These are phyloP conservation scores for Kurtzmaniella quercitrusa DNA, from an alignment of 1,139 yeast genomes.

Conservation along the genomic window DNA sequence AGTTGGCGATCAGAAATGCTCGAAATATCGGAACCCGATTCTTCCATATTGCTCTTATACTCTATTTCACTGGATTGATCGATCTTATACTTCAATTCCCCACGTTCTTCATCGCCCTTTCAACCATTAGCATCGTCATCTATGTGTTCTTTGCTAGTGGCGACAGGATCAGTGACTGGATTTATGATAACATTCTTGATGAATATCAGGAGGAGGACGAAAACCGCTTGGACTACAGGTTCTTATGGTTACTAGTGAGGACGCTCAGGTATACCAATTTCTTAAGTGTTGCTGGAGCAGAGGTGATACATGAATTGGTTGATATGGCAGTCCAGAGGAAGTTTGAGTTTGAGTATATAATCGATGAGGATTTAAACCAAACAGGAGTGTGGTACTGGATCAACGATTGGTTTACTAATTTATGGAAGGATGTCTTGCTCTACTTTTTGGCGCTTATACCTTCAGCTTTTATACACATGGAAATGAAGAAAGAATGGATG, in stretches of 20 bases:
- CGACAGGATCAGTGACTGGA: slow-evolving; percentile 11
- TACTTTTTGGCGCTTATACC: slow-evolving; percentile 19
- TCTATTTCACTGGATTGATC: slow-evolving; percentile 12
- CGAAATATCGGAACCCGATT: background rate
- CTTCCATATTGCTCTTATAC: slow-evolving; percentile 9
- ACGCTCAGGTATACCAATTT: slow-evolving; percentile 9
- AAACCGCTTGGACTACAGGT: slow-evolving; percentile 4
- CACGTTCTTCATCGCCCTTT: slow-evolving; percentile 2
- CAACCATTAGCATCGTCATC: slow-evolving; percentile 3
- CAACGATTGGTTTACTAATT: slow-evolving; percentile 11
- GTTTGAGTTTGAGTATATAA: slow-evolving; percentile 22
- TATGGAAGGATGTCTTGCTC: slow-evolving; percentile 21
- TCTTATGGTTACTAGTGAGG: slow-evolving; percentile 4
- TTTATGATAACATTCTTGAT: slow-evolving; percentile 9
- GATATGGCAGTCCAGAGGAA: slow-evolving; percentile 16
- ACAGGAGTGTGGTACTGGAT: slow-evolving; percentile 10
- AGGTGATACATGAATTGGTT: slow-evolving; percentile 14
- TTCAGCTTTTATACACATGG: slow-evolving; percentile 13
- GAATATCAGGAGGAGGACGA: slow-evolving; percentile 1
- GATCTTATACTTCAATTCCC: slow-evolving; percentile 9
- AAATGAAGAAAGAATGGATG: slow-evolving; percentile 15
- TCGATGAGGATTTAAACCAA: slow-evolving; percentile 10
- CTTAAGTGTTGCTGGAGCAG: slow-evolving; percentile 5
- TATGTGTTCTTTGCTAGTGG: slow-evolving; percentile 15
- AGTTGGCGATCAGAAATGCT: background rate